Evolutionary conservation across 169 alveolate genomes (phyloP).

Genomic region (Theileria parva): DNA sequence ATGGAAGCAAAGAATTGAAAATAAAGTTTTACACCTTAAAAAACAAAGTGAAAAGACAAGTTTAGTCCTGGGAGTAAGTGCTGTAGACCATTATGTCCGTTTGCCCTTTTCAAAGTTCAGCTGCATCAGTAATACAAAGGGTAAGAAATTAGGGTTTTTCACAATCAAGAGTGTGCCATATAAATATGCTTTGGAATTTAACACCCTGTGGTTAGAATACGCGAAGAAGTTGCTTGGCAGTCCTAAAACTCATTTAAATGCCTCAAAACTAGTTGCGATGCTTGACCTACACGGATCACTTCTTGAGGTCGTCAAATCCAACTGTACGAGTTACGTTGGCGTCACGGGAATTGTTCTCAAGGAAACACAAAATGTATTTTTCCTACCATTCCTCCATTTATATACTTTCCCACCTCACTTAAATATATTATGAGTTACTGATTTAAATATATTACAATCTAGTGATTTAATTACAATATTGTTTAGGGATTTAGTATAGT

Average conservation of each 20-base stretch:
- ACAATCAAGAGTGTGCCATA: slow-evolving; percentile 5
- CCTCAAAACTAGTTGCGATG: slow-evolving; percentile 44
- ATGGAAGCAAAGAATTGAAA: slow-evolving; percentile 54
- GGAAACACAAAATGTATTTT: slow-evolving; percentile 60
- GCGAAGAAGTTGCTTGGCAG: slow-evolving; percentile 41
- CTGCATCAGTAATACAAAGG: slow-evolving; percentile 46
- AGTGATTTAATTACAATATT: background rate
- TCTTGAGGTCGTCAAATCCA: slow-evolving; percentile 28
- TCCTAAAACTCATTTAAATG: slow-evolving; percentile 17
- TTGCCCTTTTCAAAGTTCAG: slow-evolving; percentile 40
- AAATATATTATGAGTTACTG: too few species aligned
- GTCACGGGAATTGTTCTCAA: slow-evolving; percentile 42
- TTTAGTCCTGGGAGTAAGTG: slow-evolving; percentile 4
- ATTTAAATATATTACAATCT: too few species aligned
- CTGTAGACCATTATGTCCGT: slow-evolving; percentile 28
- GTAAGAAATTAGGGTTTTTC: slow-evolving; percentile 42
- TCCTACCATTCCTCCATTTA: too few species aligned
- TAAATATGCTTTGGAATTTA: slow-evolving; percentile 40
- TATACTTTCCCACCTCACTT: background rate
- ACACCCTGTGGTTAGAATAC: slow-evolving; percentile 53
- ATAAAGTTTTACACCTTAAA: slow-evolving; percentile 52
- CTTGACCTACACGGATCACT: slow-evolving; percentile 61
- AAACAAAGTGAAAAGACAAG: slow-evolving; percentile 32
- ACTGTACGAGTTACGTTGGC: slow-evolving; percentile 60
- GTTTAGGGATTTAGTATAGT: slow-evolving; percentile 52